Percentiles rank a stretch among this genome's conserved stretches.
Conservation (phyloP, 768 basidiomycete species). For the Termitomyces sp. region DNA sequence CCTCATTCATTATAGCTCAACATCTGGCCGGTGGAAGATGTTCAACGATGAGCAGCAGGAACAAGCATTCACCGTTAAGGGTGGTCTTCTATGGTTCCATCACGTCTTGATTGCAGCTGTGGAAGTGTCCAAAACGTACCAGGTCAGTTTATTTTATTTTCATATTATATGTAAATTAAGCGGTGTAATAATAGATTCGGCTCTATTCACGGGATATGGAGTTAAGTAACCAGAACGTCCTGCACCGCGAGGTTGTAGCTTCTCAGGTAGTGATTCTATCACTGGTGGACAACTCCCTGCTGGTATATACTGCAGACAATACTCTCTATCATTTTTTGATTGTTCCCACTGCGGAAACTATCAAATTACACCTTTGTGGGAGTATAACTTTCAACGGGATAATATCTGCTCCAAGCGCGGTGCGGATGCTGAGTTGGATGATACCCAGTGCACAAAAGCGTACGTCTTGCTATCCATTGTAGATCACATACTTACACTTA, state of each 20-base stretch:
- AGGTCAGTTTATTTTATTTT: slow-evolving; percentile 40
- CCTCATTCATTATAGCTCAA: slow-evolving; percentile 89
- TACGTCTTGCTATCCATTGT: slow-evolving; percentile 32
- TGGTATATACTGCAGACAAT: slow-evolving; percentile 94
- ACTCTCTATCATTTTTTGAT: slow-evolving; percentile 91
- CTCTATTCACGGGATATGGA: slow-evolving; percentile 93
- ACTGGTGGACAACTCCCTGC: slow-evolving; percentile 89
- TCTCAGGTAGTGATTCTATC: slow-evolving; percentile 85
- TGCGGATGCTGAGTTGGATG: slow-evolving; percentile 95
- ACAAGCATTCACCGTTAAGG: slow-evolving; percentile 80
- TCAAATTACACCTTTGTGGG: slow-evolving; percentile 87
- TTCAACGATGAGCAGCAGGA: slow-evolving; percentile 83
- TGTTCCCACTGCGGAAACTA: slow-evolving; percentile 75
- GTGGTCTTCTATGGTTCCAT: slow-evolving; percentile 95
- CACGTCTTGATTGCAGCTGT: slow-evolving; percentile 91
- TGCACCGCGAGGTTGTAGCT: slow-evolving; percentile 74
- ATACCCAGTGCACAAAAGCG: slow-evolving; percentile 92
- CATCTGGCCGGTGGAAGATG: slow-evolving; percentile 92
- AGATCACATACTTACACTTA: slow-evolving; percentile 2
- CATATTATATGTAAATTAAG: neutral
- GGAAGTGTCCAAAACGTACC: slow-evolving; percentile 75
- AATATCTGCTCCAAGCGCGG: slow-evolving; percentile 76
- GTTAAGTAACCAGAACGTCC: slow-evolving; percentile 74
- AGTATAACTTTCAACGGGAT: slow-evolving; percentile 94
- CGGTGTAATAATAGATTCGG: slow-evolving; percentile 58